phyloP scores from a whole-genome alignment of 2,329 filamentous ascomycete species.

The Ascosphaera apis region DNA sequence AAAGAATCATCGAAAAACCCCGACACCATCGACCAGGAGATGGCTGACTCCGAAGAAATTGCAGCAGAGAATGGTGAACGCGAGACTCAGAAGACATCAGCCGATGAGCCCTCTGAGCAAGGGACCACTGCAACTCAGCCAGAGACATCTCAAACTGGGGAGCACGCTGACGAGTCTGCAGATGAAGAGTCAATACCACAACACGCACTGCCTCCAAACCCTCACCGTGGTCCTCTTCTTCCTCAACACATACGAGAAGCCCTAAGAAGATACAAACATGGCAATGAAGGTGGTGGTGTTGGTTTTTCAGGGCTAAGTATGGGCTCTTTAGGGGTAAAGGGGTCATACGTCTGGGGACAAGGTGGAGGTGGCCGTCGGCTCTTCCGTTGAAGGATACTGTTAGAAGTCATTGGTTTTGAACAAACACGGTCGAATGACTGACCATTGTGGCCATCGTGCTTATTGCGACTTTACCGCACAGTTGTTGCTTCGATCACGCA shows the following conservation, averaged over 20 bases:
- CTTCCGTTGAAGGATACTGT: too few relatives aligned
- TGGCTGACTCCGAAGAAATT: constrained; percentile 7
- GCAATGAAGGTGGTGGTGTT: constrained; percentile 24
- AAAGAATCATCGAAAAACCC: too few relatives aligned
- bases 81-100: constrained; percentile 15
- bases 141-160: not conserved
- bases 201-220: constrained; percentile 19
- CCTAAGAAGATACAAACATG: constrained; percentile 24
- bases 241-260: constrained; percentile 28
- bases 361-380: constrained; percentile 19
- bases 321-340: constrained; percentile 20
- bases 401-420: too few relatives aligned
- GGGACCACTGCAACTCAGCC: not conserved
- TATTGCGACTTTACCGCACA: too few relatives aligned
- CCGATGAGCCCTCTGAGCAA: not conserved
- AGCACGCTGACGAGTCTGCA: too few relatives aligned
- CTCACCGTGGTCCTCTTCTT: constrained; percentile 24
- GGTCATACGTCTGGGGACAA: constrained; percentile 20
- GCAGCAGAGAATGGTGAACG: constrained; percentile 12
- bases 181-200: too few relatives aligned
- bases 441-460: too few relatives aligned
- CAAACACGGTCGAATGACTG: too few relatives aligned
- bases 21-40: constrained; percentile 13
- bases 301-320: constrained; percentile 25
- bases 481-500: too few relatives aligned